Evolutionary conservation across 225 moss, liverwort and hornwort genomes (phyloP), one percentile per base, ranked within the genome.

Genomic region (Polytrichum formosum): DNA sequence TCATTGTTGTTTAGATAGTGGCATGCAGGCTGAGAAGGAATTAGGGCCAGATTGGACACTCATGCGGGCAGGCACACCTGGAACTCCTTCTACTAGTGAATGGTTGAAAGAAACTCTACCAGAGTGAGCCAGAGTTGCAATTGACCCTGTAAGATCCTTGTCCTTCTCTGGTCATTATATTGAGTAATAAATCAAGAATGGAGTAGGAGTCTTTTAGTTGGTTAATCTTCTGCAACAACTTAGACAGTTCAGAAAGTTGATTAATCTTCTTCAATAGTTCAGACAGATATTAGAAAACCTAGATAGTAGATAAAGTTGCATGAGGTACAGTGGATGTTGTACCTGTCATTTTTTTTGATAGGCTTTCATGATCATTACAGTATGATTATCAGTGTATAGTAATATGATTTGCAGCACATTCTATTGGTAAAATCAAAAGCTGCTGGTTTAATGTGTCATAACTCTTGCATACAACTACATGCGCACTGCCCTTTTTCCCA

Each of bases 41-140:
- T 81, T 98, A 61, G 92, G 98, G 17, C 85, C 81, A 63, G 92
- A 94, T 70, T 98, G 98, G 98, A 91, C 88, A 65, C 85, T 98
- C 5, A 98, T 98, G 92, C 88, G 98, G 56, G 91, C 94, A 68
- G 92, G 98, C 69, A 86, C 87, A 53, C 75, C 88, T 67, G 91
- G 91, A 65, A 91, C 89, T 26, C 94, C 94, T 27, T 76, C 87
- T 29, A 85, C 87, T 67, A 85, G 85, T 74, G 98, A 98, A 70
- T 98, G 98, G 98, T 80, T 94, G 67, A 91, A 82, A 81, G 94
- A 98, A 60, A 91, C 78, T 69, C 79, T 98, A 72, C 82, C 92
- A 28, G 86, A 83, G 75, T 90, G 88, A 25, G 92, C 98, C 61
- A 82, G 79, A 81, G 85, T 98, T 74, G 98, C 94, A 61, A 87